Conservation (phyloP, 129 eudicot species). For the Ambrosia artemisiifolia region DNA sequence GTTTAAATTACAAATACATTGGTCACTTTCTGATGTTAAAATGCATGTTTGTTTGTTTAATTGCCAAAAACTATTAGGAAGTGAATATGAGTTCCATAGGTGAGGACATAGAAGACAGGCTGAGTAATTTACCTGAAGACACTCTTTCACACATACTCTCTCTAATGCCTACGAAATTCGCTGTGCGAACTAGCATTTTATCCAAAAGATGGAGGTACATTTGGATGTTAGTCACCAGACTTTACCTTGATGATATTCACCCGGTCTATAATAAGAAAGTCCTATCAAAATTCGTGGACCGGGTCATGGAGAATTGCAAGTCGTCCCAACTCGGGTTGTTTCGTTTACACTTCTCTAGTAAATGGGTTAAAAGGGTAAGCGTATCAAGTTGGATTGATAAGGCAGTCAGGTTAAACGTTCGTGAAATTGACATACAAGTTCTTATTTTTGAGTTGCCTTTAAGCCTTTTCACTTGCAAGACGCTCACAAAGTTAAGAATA, state of each 20-base stretch:
- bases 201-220: conserved; percentile 21
- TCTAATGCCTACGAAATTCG: conserved; percentile 25
- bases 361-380: too few relatives aligned
- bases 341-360: background rate
- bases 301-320: background rate
- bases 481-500: conserved; percentile 15
- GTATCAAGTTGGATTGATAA: conserved; percentile 7
- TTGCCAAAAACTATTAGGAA: too few relatives aligned
- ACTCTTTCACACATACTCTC: conserved; percentile 20
- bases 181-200: conserved; percentile 26
- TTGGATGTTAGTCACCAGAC: conserved; percentile 13
- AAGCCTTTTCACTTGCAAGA: conserved; percentile 18
- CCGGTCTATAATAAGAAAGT: background rate
- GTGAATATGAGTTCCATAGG: too few relatives aligned
- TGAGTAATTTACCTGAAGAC: conserved; percentile 19
- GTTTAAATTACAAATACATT: too few relatives aligned
- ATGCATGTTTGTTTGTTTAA: too few relatives aligned
- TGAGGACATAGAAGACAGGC: conserved; percentile 10
- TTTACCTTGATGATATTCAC: conserved; percentile 1
- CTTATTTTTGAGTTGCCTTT: background rate
- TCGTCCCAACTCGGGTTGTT: background rate
- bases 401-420: conserved; percentile 4
- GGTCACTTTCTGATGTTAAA: too few relatives aligned
- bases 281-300: background rate
- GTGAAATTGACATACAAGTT: conserved; percentile 2